phyloP scores from a whole-genome alignment of 2,329 filamentous ascomycete genomes.

The Pseudogymnoascus sp. region DNA sequence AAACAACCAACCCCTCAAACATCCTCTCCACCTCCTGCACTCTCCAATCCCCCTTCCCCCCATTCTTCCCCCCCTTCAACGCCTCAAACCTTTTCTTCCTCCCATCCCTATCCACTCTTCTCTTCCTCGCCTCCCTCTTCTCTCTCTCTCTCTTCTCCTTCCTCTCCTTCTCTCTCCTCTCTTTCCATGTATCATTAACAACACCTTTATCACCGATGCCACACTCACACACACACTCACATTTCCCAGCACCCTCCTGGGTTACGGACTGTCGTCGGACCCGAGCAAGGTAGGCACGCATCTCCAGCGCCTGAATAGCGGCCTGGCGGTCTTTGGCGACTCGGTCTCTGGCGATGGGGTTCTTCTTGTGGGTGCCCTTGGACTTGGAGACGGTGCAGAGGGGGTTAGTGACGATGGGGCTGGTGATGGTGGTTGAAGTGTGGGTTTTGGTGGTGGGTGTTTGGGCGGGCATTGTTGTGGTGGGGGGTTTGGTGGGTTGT shows the following conservation, averaged over 20 bases:
- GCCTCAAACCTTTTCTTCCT: background rate
- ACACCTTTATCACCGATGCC: no score
- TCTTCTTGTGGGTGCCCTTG: background rate
- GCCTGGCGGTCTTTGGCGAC: background rate
- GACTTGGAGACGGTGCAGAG: background rate
- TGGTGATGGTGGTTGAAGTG: background rate
- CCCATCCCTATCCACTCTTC: background rate
- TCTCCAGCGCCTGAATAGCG: background rate
- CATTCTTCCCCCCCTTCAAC: background rate
- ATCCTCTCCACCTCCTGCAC: background rate
- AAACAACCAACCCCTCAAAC: background rate
- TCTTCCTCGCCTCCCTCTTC: background rate
- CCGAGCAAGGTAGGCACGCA: background rate
- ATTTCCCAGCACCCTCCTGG: no score
- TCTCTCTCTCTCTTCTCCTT: background rate
- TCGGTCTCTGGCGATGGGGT: background rate
- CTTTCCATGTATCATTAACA: no score
- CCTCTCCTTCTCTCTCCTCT: no score
- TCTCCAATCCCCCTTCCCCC: background rate
- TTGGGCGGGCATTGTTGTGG: background rate
- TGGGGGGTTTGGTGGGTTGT: background rate
- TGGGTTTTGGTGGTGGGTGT: background rate
- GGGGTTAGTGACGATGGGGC: background rate
- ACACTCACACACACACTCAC: background rate
- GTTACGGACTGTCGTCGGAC: no score